Conservation (phyloP, 2,329 filamentous ascomycete species). For the Cryphonectria japonica region DNA sequence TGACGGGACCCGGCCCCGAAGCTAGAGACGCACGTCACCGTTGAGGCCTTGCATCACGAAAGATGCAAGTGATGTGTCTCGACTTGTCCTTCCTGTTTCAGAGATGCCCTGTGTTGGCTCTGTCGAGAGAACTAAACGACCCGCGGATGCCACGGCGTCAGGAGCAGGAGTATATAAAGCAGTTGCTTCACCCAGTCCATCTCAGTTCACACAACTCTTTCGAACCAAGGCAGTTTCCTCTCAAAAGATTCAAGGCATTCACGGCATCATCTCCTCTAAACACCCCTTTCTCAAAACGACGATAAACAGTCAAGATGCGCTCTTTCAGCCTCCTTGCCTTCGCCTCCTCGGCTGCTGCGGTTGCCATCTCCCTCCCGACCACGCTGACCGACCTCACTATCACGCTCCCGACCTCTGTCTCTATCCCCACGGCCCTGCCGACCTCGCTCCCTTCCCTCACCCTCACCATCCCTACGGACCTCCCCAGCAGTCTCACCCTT, state of each 20-base stretch:
- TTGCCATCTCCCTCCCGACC: constrained; percentile 4
- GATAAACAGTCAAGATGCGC: not conserved
- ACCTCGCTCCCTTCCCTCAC: not conserved
- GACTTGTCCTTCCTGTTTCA: not conserved
- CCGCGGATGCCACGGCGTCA: not conserved
- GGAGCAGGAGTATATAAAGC: not conserved
- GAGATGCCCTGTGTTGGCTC: not conserved
- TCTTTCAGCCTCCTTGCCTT: not conserved
- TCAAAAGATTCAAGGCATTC: not conserved
- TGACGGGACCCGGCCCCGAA: not conserved
- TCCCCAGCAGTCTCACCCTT: not conserved
- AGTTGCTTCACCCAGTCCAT: not conserved
- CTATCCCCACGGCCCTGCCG: not conserved
- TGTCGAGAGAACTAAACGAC: not conserved
- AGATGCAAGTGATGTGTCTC: not conserved
- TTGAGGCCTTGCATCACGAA: not conserved
- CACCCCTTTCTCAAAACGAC: not conserved
- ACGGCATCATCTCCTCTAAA: not conserved
- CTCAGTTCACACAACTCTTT: not conserved
- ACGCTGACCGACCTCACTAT: not conserved
- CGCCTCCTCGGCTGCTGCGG: constrained; percentile 10
- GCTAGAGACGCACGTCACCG: not conserved
- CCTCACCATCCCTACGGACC: not conserved
- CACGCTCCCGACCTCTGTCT: constrained; percentile 1
- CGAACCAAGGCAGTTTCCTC: not conserved